Base-by-base conservation (phyloP, 805 yeast species). In the Hanseniaspora hatyaiensis region DNA sequence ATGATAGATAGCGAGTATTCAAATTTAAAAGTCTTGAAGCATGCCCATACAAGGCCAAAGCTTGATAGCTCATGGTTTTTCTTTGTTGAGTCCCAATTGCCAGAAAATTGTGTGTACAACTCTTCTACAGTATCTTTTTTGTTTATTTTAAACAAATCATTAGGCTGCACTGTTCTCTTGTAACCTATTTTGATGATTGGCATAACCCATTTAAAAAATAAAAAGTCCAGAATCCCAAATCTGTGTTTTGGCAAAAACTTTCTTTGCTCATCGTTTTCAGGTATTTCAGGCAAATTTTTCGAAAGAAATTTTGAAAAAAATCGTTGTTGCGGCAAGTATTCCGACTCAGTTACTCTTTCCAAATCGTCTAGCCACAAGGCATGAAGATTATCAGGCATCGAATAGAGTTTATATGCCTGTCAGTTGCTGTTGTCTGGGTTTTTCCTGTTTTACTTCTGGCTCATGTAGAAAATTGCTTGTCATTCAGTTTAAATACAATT, bases 141-240 rank as follows among this genome's bases (percentile, higher is more conserved):
- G 9, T 66, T 65, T 13, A 72, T 51, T 13, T 52, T 49, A 50
- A 52, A 78, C 54, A 79, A 55, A 59, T 80, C 85, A 30, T 70
- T 68, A 0, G 76, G 72, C 16, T 69, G 68, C 32, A 80, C 58
- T 1, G 82, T 78, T 55, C 85, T 66, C 57, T 73, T 75, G 59
- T 79, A 79, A 3, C 86, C 85, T 11, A 71, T 70, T 8, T 57
- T 59, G 69, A 80, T 61, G 37, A 80, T 52, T 0, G 83, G 82
- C 26, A 60, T 53, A 47, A 80, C 53, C 82, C 85, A 80, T 74
- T 67, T 58, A 77, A 79, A 54, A 73, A 69, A 68, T 12, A 44
- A 15, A 29, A 40, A 40, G 15, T 40, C n/a, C 13, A 40, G 8
- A 29, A 15, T 19, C 8, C 16, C 19, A 30, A 40, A 40, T 18